phyloP scores from a whole-genome alignment of 257 asterid genomes.

The Craterostigma plantagineum region DNA sequence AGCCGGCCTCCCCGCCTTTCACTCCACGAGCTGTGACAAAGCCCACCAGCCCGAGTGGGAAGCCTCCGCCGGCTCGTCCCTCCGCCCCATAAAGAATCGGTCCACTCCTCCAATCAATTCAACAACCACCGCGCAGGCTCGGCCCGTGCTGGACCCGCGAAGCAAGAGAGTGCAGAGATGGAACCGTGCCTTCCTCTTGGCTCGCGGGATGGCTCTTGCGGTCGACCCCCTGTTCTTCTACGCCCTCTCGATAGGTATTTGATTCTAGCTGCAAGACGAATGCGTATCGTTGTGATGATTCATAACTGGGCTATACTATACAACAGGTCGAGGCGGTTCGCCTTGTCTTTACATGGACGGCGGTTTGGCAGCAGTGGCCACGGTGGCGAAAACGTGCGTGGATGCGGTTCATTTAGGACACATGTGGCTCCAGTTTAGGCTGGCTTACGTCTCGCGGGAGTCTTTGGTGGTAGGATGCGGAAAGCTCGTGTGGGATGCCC shows the following conservation, averaged over 20 bases:
- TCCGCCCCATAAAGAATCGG: slow-evolving; percentile 48
- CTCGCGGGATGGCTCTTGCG: slow-evolving; percentile 89
- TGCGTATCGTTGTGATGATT: no score
- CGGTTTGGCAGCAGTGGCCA: slow-evolving; percentile 45
- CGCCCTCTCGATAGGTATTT: slow-evolving; percentile 31
- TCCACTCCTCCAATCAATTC: slow-evolving; percentile 4
- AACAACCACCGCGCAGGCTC: slow-evolving; percentile 3
- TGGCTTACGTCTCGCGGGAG: slow-evolving; percentile 88
- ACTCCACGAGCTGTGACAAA: slow-evolving; percentile 86
- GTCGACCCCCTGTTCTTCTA: slow-evolving; percentile 87
- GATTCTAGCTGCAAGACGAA: no score
- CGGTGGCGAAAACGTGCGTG: slow-evolving; percentile 59
- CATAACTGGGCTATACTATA: no score
- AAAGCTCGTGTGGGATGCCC: slow-evolving; percentile 93
- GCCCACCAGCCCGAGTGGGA: slow-evolving; percentile 87
- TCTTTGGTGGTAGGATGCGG: slow-evolving; percentile 95
- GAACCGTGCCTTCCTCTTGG: slow-evolving; percentile 73
- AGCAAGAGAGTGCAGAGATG: slow-evolving; percentile 67
- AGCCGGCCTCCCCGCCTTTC: slow-evolving; percentile 78
- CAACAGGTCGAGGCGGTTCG: slow-evolving; percentile 64
- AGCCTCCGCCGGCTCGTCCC: slow-evolving; percentile 87
- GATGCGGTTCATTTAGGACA: slow-evolving; percentile 80
- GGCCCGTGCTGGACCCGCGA: slow-evolving; percentile 56
- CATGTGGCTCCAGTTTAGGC: slow-evolving; percentile 78
- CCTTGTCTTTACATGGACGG: slow-evolving; percentile 91